phyloP scores from a whole-genome alignment of 257 asterid species.

The Osmanthus fragrans region DNA sequence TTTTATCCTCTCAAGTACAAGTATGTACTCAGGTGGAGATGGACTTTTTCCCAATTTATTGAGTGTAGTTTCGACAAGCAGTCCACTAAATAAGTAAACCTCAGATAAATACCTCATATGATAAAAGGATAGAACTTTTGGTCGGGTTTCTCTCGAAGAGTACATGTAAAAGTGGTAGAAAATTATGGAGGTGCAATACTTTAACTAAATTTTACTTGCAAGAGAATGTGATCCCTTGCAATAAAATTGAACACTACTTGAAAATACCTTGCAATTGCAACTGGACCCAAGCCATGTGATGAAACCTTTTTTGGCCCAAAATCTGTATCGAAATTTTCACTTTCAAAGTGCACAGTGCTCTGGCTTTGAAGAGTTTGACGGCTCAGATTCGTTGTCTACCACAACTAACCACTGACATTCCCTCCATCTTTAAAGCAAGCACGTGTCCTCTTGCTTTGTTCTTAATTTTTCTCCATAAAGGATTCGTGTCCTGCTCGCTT shows the following conservation, averaged over 20 bases:
- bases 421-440: background rate
- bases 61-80: too few relatives aligned
- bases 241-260: background rate
- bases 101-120: too few relatives aligned
- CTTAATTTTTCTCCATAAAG: constrained; percentile 15
- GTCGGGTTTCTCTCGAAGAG: background rate
- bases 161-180: background rate
- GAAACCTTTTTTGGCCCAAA: background rate
- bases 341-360: background rate
- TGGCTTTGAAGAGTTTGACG: constrained; percentile 14
- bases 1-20: background rate
- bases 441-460: constrained; percentile 16
- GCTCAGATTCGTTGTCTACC: constrained; percentile 46
- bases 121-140: background rate
- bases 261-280: background rate
- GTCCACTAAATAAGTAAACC: too few relatives aligned
- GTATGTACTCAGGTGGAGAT: background rate
- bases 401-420: constrained; percentile 26
- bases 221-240: too few relatives aligned
- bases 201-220: too few relatives aligned
- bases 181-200: background rate
- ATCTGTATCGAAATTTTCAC: background rate
- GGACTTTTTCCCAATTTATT: background rate
- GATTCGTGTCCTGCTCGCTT: background rate
- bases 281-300: constrained; percentile 14